These are phyloP conservation scores for Capsicum pubescens DNA, from an alignment of 257 asterid species.

Conservation along the genomic window DNA sequence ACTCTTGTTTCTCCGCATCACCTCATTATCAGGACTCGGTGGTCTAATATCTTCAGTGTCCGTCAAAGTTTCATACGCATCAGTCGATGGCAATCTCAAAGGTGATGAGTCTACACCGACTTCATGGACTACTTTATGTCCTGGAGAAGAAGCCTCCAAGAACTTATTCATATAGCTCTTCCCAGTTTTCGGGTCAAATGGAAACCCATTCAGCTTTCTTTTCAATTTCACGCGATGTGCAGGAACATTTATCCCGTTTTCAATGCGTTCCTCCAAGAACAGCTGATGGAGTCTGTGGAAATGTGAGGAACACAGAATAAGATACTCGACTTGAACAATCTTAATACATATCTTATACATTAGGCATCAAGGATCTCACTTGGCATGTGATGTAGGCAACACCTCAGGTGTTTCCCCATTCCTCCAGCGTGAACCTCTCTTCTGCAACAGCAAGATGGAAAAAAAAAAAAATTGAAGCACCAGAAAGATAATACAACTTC, in stretches of 20 bases:
- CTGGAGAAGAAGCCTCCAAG: slow-evolving; percentile 66
- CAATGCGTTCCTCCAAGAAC: slow-evolving; percentile 77
- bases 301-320: slow-evolving; percentile 35
- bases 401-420: slow-evolving; percentile 74
- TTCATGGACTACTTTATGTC: slow-evolving; percentile 67
- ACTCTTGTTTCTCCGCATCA: slow-evolving; percentile 45
- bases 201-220: slow-evolving; percentile 83
- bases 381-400: slow-evolving; percentile 70
- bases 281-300: slow-evolving; percentile 81
- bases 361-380: slow-evolving; percentile 56
- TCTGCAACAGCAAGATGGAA: slow-evolving; percentile 53
- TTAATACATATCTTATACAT: slow-evolving; percentile 22
- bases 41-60: slow-evolving; percentile 50
- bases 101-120: slow-evolving; percentile 48
- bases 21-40: slow-evolving; percentile 52
- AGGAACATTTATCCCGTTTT: slow-evolving; percentile 59
- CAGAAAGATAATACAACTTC: slow-evolving; percentile 27
- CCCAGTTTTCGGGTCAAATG: slow-evolving; percentile 68
- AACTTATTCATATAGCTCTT: slow-evolving; percentile 87
- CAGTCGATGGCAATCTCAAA: slow-evolving; percentile 44
- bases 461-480: neutral
- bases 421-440: slow-evolving; percentile 73
- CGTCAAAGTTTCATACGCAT: slow-evolving; percentile 44
- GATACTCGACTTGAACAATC: neutral
- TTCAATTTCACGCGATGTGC: slow-evolving; percentile 69